Conservation (phyloP, 305 asterid species). For the Fraxinus xanthoxyloides region DNA sequence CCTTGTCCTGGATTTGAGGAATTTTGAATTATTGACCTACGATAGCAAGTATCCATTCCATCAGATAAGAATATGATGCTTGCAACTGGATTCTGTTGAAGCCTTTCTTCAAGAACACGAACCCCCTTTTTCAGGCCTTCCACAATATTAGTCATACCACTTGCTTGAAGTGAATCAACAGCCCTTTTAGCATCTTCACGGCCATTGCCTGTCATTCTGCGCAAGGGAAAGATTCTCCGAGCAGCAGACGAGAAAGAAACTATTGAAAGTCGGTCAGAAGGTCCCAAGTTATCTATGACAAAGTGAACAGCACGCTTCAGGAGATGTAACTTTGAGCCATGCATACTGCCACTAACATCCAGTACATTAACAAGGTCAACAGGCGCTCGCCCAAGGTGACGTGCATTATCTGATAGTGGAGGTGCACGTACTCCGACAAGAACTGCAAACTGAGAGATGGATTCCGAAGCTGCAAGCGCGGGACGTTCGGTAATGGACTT, state of each 20-base stretch:
- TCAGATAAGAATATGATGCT: slow-evolving; percentile 45
- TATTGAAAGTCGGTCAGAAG: slow-evolving; percentile 32
- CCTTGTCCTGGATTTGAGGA: not conserved
- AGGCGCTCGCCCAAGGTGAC: slow-evolving; percentile 10
- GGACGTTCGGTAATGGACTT: slow-evolving; percentile 21
- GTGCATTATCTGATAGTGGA: slow-evolving; percentile 1
- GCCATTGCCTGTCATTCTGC: slow-evolving; percentile 32
- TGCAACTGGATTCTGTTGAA: slow-evolving; percentile 29
- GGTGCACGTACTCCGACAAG: slow-evolving; percentile 20
- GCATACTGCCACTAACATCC: slow-evolving; percentile 27
- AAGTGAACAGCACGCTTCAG: slow-evolving; percentile 37
- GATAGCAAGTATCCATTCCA: slow-evolving; percentile 33
- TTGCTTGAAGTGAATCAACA: slow-evolving; percentile 25
- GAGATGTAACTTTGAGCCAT: slow-evolving; percentile 17
- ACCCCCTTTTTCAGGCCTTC: slow-evolving; percentile 37
- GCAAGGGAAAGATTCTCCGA: slow-evolving; percentile 31
- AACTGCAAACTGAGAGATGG: slow-evolving; percentile 13
- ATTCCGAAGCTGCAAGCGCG: slow-evolving; percentile 17
- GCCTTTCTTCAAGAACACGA: slow-evolving; percentile 35
- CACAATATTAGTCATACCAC: slow-evolving; percentile 33
- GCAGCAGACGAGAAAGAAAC: slow-evolving; percentile 32
- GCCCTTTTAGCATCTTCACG: slow-evolving; percentile 29
- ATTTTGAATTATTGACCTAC: not conserved
- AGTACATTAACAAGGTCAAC: slow-evolving; percentile 24
- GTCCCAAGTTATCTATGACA: slow-evolving; percentile 39